Percentiles rank a stretch among this genome's conserved stretches.
These are phyloP conservation scores for Phytophthora cactorum DNA, from an alignment of 352 stramenopile genomes.

Conservation along the genomic window DNA sequence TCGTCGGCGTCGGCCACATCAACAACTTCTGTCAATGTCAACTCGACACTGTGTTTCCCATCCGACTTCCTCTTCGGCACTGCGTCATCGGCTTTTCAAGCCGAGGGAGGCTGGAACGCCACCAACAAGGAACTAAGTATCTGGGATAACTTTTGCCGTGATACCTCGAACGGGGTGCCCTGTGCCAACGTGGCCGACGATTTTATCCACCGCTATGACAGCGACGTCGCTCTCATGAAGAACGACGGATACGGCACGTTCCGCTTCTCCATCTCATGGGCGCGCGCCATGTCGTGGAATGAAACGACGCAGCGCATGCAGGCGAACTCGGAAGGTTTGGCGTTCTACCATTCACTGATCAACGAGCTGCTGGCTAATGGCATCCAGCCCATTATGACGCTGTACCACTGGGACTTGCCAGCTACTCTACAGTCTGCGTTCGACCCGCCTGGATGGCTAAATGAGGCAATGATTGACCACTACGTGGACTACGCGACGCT, in stretches of 20 bases:
- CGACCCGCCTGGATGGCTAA: constrained; percentile 71
- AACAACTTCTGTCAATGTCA: constrained; percentile 6
- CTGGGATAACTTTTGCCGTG: constrained; percentile 94
- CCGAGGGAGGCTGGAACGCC: constrained; percentile 91
- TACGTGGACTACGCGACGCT: constrained; percentile 90
- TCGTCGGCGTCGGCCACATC: background rate
- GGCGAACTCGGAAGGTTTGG: constrained; percentile 88
- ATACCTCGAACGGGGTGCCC: constrained; percentile 56
- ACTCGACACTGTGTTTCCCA: constrained; percentile 53
- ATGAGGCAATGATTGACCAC: constrained; percentile 54
- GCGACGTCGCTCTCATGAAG: constrained; percentile 94
- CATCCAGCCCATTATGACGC: constrained; percentile 91
- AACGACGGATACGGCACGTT: constrained; percentile 90
- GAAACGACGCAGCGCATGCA: constrained; percentile 44
- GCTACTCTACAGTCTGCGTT: constrained; percentile 85
- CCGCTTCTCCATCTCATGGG: constrained; percentile 90
- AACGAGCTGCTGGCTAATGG: constrained; percentile 73
- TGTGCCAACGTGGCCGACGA: constrained; percentile 94
- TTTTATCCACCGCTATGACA: constrained; percentile 90
- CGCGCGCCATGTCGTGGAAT: constrained; percentile 87
- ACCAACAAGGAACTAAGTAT: constrained; percentile 84
- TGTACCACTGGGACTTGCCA: constrained; percentile 97
- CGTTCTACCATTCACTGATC: constrained; percentile 81
- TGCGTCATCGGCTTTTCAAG: constrained; percentile 93
- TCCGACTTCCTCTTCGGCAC: constrained; percentile 87